These are phyloP conservation scores for Nigrospora sphaerica DNA, from an alignment of 2,329 filamentous ascomycete species.

Conservation along the genomic window DNA sequence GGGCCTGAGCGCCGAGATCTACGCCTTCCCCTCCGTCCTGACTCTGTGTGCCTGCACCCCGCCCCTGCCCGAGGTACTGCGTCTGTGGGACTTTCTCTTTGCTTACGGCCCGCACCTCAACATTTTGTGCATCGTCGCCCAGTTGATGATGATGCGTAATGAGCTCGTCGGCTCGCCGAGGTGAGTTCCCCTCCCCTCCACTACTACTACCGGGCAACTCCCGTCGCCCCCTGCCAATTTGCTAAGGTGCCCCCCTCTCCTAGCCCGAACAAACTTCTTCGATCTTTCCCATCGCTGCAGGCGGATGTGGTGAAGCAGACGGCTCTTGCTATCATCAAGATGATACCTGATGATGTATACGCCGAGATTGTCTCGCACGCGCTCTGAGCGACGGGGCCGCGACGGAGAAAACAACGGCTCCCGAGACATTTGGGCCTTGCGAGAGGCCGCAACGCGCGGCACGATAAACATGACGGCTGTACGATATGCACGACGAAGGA, in stretches of 20 bases:
- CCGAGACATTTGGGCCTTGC: neutral
- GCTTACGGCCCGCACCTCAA: conserved; percentile 94
- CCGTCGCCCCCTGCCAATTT: neutral
- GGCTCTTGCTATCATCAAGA: conserved; percentile 78
- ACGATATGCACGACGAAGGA: no score
- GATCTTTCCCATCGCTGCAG: conserved; percentile 78
- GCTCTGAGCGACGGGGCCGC: conserved; percentile 38
- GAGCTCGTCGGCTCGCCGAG: conserved; percentile 77
- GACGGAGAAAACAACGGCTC: neutral
- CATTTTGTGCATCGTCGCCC: conserved; percentile 91
- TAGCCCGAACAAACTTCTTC: conserved; percentile 87
- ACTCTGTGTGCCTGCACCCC: conserved; percentile 95
- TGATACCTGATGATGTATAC: conserved; percentile 87
- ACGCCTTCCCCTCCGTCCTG: conserved; percentile 90
- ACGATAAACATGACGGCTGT: no score
- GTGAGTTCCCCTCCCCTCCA: conserved; percentile 38
- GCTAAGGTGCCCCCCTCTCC: neutral
- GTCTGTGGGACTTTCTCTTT: conserved; percentile 95
- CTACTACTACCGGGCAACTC: neutral
- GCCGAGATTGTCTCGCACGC: conserved; percentile 85
- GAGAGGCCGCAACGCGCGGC: no score
- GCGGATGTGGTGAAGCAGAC: conserved; percentile 78
- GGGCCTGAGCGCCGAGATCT: conserved; percentile 86
- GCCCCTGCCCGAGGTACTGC: conserved; percentile 83
- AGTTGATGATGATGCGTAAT: conserved; percentile 81